Base-by-base conservation (phyloP, 495 filamentous ascomycete genomes). In the Neurospora sublineolata region DNA sequence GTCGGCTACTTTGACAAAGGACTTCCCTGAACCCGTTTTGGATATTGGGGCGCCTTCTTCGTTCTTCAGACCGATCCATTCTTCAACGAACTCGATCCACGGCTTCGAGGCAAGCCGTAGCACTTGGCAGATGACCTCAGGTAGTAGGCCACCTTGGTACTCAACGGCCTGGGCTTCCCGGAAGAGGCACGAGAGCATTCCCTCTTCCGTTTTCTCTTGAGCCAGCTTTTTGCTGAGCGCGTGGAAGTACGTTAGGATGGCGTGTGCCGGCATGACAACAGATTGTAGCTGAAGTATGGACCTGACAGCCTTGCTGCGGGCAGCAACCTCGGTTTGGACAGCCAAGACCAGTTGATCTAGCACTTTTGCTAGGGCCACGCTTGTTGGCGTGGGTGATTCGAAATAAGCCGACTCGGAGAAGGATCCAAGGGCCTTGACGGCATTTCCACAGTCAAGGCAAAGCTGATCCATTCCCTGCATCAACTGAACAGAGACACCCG, bases 51-150 rank as follows among this genome's bases (percentile, higher is more conserved):
- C 75, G 7, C 85, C 83, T 18, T 82, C 80, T 70, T 90, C 89
- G 9, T 82, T 78, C 69, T 83, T 86, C 11, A 95, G 83, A 0
- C 94, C 94, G 71, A 94, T 86, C 92, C 93, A 97, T 69, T 89
- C 86, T 60, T 91, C 88, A 3, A 92, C 82, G 68, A 90, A 87
- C 20, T 88, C 86, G 42, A 92, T 83, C 90, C 92, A 97, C 3
- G 94, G 91, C 41, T 77, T 75, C 11, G 88, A 88, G 0, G 91
- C 86, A 18, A 87, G 85, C 10, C 84, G 81, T 10, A 97, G 77
- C 1, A 97, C 83, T 73, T 92, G 87, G 37, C 89, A 82, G 46
- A 93, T 80, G n/a, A 91, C 81, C 27, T 84, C 83, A 41, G 86
- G 86, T 41, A 95, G 76, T 76, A 89, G 88, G 10, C 80, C 83